phyloP scores from a whole-genome alignment of 495 filamentous ascomycete species.

The Collariella sp. region DNA sequence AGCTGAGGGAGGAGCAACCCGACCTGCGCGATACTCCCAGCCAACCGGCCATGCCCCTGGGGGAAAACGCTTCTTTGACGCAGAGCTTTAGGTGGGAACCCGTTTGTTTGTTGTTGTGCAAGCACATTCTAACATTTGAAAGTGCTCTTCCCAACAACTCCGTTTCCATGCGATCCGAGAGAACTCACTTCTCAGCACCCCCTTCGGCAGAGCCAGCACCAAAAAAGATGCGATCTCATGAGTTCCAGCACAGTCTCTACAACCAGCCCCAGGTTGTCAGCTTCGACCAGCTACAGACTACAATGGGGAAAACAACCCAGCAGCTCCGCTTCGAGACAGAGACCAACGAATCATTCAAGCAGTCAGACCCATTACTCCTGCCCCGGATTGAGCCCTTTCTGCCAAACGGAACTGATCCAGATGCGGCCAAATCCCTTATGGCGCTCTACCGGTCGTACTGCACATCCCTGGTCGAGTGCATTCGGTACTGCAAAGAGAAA shows the following conservation, averaged over 20 bases:
- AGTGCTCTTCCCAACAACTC: conserved; percentile 24
- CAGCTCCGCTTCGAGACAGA: conserved; percentile 57
- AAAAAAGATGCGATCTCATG: conserved; percentile 20
- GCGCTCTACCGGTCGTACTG: conserved; percentile 90
- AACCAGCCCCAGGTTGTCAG: conserved; percentile 40
- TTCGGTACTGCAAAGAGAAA: conserved; percentile 90
- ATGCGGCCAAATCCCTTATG: conserved; percentile 69
- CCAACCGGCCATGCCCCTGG: conserved; percentile 31
- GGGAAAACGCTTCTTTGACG: conserved; percentile 28
- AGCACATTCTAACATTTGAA: conserved; percentile 1
- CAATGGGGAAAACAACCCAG: conserved; percentile 51
- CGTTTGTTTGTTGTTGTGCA: neutral
- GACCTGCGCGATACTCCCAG: conserved; percentile 32
- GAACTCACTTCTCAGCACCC: conserved; percentile 63
- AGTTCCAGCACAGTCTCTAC: conserved; percentile 39
- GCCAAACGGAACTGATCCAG: conserved; percentile 66
- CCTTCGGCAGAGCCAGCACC: conserved; percentile 27
- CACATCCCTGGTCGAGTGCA: conserved; percentile 86
- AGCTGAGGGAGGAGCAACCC: conserved; percentile 55
- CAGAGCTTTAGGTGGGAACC: conserved; percentile 36
- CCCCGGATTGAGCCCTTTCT: conserved; percentile 71
- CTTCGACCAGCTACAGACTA: conserved; percentile 38
- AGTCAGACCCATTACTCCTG: conserved; percentile 60
- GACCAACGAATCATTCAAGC: conserved; percentile 41
- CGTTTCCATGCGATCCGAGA: conserved; percentile 38